Evolutionary conservation across 768 basidiomycete genomes (phyloP).

Genomic region (Auricularia sp.): DNA sequence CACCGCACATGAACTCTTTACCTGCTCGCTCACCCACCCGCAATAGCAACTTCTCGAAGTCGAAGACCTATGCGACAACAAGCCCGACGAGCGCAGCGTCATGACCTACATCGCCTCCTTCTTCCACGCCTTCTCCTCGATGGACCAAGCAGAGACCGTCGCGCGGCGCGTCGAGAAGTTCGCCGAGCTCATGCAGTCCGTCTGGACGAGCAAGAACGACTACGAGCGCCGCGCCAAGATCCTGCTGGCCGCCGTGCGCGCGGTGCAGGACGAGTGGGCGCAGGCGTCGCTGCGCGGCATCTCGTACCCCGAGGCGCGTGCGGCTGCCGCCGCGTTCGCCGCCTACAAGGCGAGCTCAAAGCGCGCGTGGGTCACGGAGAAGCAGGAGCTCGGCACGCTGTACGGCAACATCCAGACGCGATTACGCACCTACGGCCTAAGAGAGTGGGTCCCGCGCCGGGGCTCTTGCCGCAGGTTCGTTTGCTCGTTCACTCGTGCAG

Average conservation of each 20-base stretch:
- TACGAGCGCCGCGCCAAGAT: conserved; percentile 66
- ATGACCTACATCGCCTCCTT: conserved; percentile 98
- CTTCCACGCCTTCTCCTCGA: conserved; percentile 96
- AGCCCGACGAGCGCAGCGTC: conserved; percentile 90
- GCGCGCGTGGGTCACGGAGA: conserved; percentile 80
- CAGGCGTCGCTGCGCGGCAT: conserved; percentile 53
- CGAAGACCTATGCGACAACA: conserved; percentile 82
- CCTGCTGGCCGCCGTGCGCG: conserved; percentile 47
- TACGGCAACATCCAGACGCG: conserved; percentile 94
- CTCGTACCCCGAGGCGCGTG: conserved; percentile 73
- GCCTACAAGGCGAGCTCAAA: conserved; percentile 81
- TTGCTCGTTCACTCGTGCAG: background rate
- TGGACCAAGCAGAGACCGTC: conserved; percentile 96
- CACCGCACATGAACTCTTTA: conserved; percentile 21
- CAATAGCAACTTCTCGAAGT: conserved; percentile 83
- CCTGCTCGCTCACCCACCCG: too few relatives aligned
- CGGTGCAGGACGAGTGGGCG: conserved; percentile 63
- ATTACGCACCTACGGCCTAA: conserved; percentile 78
- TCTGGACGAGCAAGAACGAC: conserved; percentile 81
- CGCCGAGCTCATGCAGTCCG: conserved; percentile 87
- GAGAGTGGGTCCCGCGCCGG: conserved; percentile 69
- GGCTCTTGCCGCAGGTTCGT: conserved; percentile 27
- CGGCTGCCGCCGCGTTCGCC: conserved; percentile 60
- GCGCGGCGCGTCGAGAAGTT: conserved; percentile 92
- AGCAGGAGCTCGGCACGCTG: conserved; percentile 76